Evolutionary conservation across 495 filamentous ascomycete species (phyloP).

Genomic region (Chaetomidium leptoderma): DNA sequence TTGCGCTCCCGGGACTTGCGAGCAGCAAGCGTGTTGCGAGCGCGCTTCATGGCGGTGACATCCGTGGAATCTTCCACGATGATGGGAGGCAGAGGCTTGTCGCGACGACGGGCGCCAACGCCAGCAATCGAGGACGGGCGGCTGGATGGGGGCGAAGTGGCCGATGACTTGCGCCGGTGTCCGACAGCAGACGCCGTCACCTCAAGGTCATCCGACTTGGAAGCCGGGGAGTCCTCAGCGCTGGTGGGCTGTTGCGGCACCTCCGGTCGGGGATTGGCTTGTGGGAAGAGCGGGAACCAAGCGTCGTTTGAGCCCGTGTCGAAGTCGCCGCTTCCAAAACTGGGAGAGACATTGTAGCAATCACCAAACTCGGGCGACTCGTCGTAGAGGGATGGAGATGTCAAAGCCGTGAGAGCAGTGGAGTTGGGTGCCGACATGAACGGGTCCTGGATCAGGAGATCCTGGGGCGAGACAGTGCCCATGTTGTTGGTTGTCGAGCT

Average conservation of each 20-base stretch:
- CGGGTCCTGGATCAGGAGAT: constrained; percentile 64
- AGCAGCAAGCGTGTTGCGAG: constrained; percentile 90
- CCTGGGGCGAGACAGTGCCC: constrained; percentile 80
- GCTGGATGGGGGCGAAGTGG: constrained; percentile 43
- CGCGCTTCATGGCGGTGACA: constrained; percentile 77
- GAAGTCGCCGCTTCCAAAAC: constrained; percentile 50
- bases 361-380: constrained; percentile 66
- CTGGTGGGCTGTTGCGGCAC: constrained; percentile 16
- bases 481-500: constrained; percentile 47
- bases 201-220: constrained; percentile 40
- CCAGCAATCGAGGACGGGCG: constrained; percentile 68
- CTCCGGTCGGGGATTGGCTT: constrained; percentile 31
- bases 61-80: constrained; percentile 68
- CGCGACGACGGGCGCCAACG: constrained; percentile 62
- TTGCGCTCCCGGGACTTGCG: constrained; percentile 90
- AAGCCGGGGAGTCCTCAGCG: constrained; percentile 44
- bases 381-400: constrained; percentile 72
- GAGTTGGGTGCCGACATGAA: constrained; percentile 76
- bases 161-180: constrained; percentile 44
- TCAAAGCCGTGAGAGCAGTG: constrained; percentile 74
- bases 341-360: constrained; percentile 72
- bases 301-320: constrained; percentile 38
- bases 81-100: constrained; percentile 79
- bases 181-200: constrained; percentile 30
- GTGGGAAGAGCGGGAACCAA: constrained; percentile 70